phyloP scores from a whole-genome alignment of 352 stramenopile genomes.

The Blastocystis hominis region DNA sequence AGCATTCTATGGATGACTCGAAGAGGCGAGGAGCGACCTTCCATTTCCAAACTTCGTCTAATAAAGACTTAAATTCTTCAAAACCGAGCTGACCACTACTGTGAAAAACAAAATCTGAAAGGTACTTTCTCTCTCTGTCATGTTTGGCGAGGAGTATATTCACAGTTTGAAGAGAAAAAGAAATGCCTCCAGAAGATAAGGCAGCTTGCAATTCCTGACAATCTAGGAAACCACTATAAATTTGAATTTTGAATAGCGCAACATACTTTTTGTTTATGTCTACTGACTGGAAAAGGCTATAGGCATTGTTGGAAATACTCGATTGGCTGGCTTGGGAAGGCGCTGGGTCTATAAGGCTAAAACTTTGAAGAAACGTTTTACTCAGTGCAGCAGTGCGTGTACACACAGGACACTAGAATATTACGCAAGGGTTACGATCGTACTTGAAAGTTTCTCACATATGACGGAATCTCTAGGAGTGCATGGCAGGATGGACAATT shows the following conservation, averaged over 20 bases:
- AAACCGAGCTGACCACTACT: constrained; percentile 26
- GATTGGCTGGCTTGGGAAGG: constrained; percentile 34
- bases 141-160: constrained; percentile 42
- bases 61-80: constrained; percentile 37
- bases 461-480: constrained; percentile 9
- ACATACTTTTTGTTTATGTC: constrained; percentile 40
- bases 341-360: background rate
- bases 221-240: constrained; percentile 36
- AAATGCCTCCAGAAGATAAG: constrained; percentile 17
- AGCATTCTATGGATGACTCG: background rate
- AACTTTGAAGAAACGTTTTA: background rate
- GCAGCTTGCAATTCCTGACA: constrained; percentile 40
- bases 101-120: background rate
- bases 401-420: constrained; percentile 48
- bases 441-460: constrained; percentile 45
- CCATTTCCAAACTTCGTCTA: constrained; percentile 43
- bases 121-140: constrained; percentile 21
- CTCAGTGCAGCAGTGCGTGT: constrained; percentile 33
- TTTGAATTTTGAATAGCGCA: background rate
- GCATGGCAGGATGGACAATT: constrained; percentile 30
- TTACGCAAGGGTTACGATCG: too few species aligned
- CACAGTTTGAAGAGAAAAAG: constrained; percentile 22
- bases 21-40: background rate
- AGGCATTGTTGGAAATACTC: constrained; percentile 40
- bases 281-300: constrained; percentile 12